phyloP scores from a whole-genome alignment of 2,329 filamentous ascomycete species.

The Microdochium nivale region DNA sequence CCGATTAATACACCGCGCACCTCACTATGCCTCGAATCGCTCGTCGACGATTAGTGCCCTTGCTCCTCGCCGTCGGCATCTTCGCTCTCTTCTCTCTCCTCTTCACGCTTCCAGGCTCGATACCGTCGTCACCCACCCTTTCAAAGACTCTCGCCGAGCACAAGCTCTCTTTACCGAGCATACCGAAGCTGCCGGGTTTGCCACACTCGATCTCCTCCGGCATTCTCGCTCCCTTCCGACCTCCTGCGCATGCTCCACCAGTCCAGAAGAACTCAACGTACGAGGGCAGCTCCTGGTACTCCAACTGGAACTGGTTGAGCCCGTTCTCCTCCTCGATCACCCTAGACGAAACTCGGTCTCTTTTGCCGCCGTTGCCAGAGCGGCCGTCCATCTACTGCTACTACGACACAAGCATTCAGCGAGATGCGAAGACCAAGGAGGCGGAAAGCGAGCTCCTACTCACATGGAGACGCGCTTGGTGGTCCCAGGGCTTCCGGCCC shows the following conservation, averaged over 20 bases:
- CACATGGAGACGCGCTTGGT: slow-evolving; percentile 90
- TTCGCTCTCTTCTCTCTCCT: slow-evolving; percentile 46
- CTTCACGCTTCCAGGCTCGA: slow-evolving; percentile 38
- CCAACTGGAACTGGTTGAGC: slow-evolving; percentile 82
- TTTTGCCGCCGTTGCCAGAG: slow-evolving; percentile 67
- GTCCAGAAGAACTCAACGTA: slow-evolving; percentile 71
- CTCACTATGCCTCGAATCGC: slow-evolving; percentile 37
- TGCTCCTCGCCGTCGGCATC: slow-evolving; percentile 41
- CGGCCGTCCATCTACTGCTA: slow-evolving; percentile 83
- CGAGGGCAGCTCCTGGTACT: slow-evolving; percentile 76
- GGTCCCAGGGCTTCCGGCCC: slow-evolving; percentile 85
- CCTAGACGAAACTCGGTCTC: slow-evolving; percentile 71
- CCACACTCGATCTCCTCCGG: slow-evolving; percentile 37
- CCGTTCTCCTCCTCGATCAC: slow-evolving; percentile 78
- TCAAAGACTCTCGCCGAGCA: slow-evolving; percentile 37
- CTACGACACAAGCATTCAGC: slow-evolving; percentile 62
- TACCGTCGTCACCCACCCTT: slow-evolving; percentile 40
- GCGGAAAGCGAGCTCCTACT: slow-evolving; percentile 74
- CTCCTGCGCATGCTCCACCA: slow-evolving; percentile 61
- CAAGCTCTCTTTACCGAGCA: slow-evolving; percentile 39
- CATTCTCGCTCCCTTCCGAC: slow-evolving; percentile 57
- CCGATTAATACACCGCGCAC: not conserved
- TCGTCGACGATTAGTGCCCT: slow-evolving; percentile 41
- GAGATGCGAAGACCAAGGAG: slow-evolving; percentile 54
- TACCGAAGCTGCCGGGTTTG: slow-evolving; percentile 40